These are phyloP conservation scores for Candida multigemmis DNA, from an alignment of 805 yeast species.

Conservation along the genomic window DNA sequence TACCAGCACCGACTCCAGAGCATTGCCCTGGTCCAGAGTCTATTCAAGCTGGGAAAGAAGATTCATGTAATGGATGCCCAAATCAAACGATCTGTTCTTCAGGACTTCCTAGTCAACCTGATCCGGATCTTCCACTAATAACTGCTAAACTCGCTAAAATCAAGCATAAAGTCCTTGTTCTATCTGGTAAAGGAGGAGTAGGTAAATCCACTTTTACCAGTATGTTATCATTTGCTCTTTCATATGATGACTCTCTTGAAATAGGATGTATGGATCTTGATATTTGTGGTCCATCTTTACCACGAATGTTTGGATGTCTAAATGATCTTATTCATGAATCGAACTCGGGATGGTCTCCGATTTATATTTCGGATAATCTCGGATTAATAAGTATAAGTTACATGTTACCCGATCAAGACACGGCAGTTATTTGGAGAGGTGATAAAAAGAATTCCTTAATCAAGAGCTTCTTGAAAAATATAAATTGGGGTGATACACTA, in stretches of 20 bases:
- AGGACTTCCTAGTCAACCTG: conserved; percentile 82
- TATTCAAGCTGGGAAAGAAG: conserved; percentile 86
- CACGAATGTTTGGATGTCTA: conserved; percentile 87
- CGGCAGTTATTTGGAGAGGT: conserved; percentile 96
- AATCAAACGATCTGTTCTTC: conserved; percentile 86
- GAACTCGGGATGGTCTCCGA: conserved; percentile 93
- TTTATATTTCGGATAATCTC: conserved; percentile 87
- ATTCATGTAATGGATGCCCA: conserved; percentile 92
- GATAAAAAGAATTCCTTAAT: conserved; percentile 90
- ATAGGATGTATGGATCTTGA: conserved; percentile 97
- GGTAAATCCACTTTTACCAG: conserved; percentile 96
- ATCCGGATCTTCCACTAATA: conserved; percentile 80
- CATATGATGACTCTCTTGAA: conserved; percentile 69
- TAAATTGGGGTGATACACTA: conserved; percentile 78
- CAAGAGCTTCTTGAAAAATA: conserved; percentile 89
- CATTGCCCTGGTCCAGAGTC: conserved; percentile 99
- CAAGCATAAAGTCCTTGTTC: conserved; percentile 70
- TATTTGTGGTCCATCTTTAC: conserved; percentile 96
- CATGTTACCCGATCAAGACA: conserved; percentile 87
- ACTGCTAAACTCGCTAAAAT: conserved; percentile 54
- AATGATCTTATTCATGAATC: conserved; percentile 84
- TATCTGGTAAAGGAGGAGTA: conserved; percentile 90
- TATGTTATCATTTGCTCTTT: conserved; percentile 94
- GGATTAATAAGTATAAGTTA: conserved; percentile 95
- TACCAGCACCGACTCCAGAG: conserved; percentile 77